phyloP scores from a whole-genome alignment of 2,329 filamentous ascomycete genomes.

The Epichloe aotearoae region DNA sequence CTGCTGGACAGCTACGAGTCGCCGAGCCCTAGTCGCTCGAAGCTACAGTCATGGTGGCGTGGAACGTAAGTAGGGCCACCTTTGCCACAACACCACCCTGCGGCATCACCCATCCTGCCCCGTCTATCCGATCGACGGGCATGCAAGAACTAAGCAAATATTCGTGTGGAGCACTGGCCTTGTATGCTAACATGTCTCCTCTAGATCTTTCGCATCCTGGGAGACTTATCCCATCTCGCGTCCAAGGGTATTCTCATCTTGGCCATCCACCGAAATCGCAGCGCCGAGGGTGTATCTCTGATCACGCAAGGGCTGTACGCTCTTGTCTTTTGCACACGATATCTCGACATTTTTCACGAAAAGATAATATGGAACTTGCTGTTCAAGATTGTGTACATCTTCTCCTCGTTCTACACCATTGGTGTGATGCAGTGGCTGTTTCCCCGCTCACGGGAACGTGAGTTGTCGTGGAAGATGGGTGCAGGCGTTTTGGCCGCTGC shows the following conservation, averaged over 20 bases:
- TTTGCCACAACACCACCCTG: not conserved
- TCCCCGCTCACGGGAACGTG: slow-evolving; percentile 76
- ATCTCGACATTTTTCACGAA: slow-evolving; percentile 65
- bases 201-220: slow-evolving; percentile 60
- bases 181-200: not conserved
- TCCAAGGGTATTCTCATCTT: slow-evolving; percentile 87
- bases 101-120: not conserved
- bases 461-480: slow-evolving; percentile 88
- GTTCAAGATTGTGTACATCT: slow-evolving; percentile 83
- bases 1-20: not conserved
- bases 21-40: slow-evolving; percentile 5
- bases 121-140: not conserved
- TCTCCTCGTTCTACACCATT: slow-evolving; percentile 74
- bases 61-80: slow-evolving; percentile 21
- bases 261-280: slow-evolving; percentile 78
- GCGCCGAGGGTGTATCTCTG: slow-evolving; percentile 81
- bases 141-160: not conserved
- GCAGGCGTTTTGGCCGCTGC: slow-evolving; percentile 54
- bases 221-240: slow-evolving; percentile 69
- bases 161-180: not conserved
- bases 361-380: slow-evolving; percentile 54
- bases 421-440: slow-evolving; percentile 77
- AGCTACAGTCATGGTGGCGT: slow-evolving; percentile 24
- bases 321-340: slow-evolving; percentile 73
- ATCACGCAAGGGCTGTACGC: slow-evolving; percentile 85